These are phyloP conservation scores for Mortierella antarctica DNA, from an alignment of 192 early-diverging fungal species.

Conservation along the genomic window DNA sequence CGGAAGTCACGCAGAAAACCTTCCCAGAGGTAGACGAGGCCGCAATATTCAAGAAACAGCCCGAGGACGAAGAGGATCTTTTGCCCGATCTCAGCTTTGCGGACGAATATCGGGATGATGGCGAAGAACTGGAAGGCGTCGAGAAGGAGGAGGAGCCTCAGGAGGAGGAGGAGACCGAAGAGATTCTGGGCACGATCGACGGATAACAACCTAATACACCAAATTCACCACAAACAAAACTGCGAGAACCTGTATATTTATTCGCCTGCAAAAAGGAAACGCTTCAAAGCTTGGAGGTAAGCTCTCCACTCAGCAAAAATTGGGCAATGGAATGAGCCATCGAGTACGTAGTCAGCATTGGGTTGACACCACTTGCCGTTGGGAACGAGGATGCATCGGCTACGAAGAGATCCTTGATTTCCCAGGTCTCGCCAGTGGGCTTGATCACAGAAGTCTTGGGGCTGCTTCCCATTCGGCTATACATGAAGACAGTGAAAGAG, in stretches of 20 bases:
- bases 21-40: constrained; percentile 34
- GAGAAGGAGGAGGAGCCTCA: not conserved
- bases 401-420: constrained; percentile 77
- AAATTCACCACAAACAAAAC: not conserved
- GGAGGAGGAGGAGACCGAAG: constrained; percentile 26
- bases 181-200: constrained; percentile 31
- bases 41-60: constrained; percentile 17
- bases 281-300: constrained; percentile 14
- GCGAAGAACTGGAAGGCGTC: constrained; percentile 7
- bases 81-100: constrained; percentile 14
- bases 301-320: constrained; percentile 34
- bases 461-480: constrained; percentile 71
- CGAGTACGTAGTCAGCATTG: constrained; percentile 59
- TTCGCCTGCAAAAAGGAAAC: not conserved
- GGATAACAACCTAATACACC: not conserved
- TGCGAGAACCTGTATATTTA: not conserved
- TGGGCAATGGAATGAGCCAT: constrained; percentile 48
- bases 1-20: constrained; percentile 12
- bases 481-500: not conserved
- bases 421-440: constrained; percentile 79
- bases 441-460: constrained; percentile 68
- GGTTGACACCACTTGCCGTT: constrained; percentile 78
- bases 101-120: constrained; percentile 17
- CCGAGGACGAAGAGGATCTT: constrained; percentile 11
- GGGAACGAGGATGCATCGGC: constrained; percentile 79